A percentile compares a stretch with the other conserved stretches of the same genome.
Evolutionary conservation across 108 stramenopile genomes (phyloP).

Genomic region (Nannochloropsis salina): DNA sequence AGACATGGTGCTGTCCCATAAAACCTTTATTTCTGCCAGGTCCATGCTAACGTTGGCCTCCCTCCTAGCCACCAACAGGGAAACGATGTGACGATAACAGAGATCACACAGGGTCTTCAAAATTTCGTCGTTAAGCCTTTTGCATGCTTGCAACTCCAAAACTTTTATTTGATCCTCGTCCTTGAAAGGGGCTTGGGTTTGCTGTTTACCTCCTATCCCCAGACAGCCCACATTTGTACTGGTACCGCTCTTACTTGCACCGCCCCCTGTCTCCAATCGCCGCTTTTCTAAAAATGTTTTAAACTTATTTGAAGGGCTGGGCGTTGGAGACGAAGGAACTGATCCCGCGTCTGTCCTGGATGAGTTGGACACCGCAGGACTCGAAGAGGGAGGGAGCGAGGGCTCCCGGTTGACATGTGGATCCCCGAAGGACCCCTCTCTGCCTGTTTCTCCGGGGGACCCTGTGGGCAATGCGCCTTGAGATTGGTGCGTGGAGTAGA

Average conservation of each 20-base stretch:
- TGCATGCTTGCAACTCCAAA: background rate
- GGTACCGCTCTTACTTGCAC: background rate
- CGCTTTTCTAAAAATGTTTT: background rate
- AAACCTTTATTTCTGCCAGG: slow-evolving; percentile 28
- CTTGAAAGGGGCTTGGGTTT: background rate
- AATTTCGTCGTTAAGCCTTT: background rate
- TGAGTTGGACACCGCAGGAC: background rate
- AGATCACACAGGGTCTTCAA: slow-evolving; percentile 29
- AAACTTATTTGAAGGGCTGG: background rate
- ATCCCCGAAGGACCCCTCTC: background rate
- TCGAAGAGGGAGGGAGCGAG: background rate
- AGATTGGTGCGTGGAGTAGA: background rate
- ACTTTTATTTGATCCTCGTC: slow-evolving; percentile 17
- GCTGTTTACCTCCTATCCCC: background rate
- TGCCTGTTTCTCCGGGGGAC: background rate
- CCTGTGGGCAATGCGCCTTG: background rate
- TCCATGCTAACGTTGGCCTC: slow-evolving; percentile 35
- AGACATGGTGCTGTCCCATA: slow-evolving; percentile 34
- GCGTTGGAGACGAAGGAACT: background rate
- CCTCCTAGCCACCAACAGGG: slow-evolving; percentile 28
- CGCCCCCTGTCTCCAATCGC: background rate
- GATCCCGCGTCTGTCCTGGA: too few relatives aligned
- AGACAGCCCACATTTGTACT: background rate
- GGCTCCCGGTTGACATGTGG: background rate
- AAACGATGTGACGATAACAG: slow-evolving; percentile 27